These are phyloP conservation scores for Trichophyton benhamiae DNA, from an alignment of 2,329 filamentous ascomycete species.

Conservation along the genomic window DNA sequence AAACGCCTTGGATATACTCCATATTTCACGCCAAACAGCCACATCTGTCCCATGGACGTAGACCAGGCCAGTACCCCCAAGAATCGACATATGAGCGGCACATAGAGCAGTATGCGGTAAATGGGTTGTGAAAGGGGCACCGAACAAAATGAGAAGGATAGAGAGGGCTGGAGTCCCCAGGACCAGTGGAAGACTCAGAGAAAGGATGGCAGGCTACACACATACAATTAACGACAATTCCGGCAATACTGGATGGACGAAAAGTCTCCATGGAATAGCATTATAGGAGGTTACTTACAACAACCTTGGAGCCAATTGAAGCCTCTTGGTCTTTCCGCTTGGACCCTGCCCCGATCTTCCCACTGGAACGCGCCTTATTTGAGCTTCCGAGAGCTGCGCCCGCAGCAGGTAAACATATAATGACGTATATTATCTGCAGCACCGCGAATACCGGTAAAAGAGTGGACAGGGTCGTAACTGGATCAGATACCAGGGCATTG, in stretches of 20 bases:
- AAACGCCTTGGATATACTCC: constrained; percentile 57
- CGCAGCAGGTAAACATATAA: constrained; percentile 43
- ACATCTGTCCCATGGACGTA: constrained; percentile 73
- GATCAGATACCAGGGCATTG: constrained; percentile 54
- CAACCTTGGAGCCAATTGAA: constrained; percentile 14
- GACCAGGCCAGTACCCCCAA: constrained; percentile 67
- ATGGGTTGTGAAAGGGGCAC: constrained; percentile 78
- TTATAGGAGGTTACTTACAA: constrained; percentile 13
- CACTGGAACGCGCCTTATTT: constrained; percentile 6
- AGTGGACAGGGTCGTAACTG: constrained; percentile 49
- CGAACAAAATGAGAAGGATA: constrained; percentile 67
- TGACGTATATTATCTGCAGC: constrained; percentile 50
- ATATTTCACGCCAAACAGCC: constrained; percentile 55
- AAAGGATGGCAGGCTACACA: constrained; percentile 55
- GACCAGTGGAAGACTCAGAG: constrained; percentile 43
- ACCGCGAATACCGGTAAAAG: constrained; percentile 51
- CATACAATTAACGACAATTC: background rate
- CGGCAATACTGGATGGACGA: too few relatives aligned
- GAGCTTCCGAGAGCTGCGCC: constrained; percentile 11
- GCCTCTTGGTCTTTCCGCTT: constrained; percentile 11
- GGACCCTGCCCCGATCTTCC: background rate
- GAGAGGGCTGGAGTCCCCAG: constrained; percentile 46
- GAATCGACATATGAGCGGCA: constrained; percentile 67
- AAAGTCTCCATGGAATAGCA: too few relatives aligned
- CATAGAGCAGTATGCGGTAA: constrained; percentile 64